Base-by-base conservation (phyloP, 805 yeast species). In the Millerago galiae region DNA sequence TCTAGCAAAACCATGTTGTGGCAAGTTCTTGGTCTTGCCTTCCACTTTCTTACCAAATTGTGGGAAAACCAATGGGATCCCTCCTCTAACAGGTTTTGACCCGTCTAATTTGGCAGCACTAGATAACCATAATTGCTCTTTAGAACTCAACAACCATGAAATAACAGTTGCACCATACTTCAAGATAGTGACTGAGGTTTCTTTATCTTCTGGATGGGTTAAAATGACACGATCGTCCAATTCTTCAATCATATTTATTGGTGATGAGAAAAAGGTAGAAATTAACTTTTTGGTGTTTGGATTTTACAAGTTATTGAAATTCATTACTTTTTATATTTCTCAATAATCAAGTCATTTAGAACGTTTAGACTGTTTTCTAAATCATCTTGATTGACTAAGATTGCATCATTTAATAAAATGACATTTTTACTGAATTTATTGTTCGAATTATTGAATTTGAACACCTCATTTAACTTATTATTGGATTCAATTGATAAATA, bases 1-100 rank as follows among this genome's bases (percentile, higher is more conserved):
- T 63, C 99, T 75, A 15, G 96, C 99, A 67, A 93, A 85, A 2
- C 99, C 99, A 60, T 93, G 99, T 67, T 93, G 98, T 15, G 97
- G 97, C 50, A 93, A 74, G 29, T 73, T 61, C 40, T 68, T 71
- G 32, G 89, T 77, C 30, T 67, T 65, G 4, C 85, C 84, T 43
- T 41, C 41, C 8, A 74, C 69, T 50, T 80, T 62, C 51, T 79
- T 89, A 46, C 99, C 98, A 56, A 85, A 85, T 2, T 83, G 86
- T 2, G 99, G 99, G 73, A 93, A 93, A 8, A 91, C 98, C 18
- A 93, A 68, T 11, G 99, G 99, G 41, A 93, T 86, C 40, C 99
- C 99, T 50, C 99, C 99, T 61, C 99, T 77, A 15, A 93, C 97
- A 2, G 99, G 95, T 58, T 83, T 85, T 35, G 91, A 67, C 10